phyloP scores from a whole-genome alignment of 176 grass and related monocot species.

The Canna indica region DNA sequence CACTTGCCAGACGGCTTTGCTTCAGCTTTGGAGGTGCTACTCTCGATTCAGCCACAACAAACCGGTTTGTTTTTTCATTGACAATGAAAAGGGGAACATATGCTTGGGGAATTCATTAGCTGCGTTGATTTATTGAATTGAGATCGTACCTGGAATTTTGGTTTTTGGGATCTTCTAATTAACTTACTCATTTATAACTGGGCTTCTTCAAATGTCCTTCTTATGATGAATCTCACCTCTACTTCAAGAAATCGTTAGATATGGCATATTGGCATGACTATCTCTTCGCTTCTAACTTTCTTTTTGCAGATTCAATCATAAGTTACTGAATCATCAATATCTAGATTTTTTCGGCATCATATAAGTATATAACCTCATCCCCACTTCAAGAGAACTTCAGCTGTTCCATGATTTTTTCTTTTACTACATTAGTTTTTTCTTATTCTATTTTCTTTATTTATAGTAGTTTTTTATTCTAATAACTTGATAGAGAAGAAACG shows the following conservation, averaged over 20 bases:
- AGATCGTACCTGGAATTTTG: neutral
- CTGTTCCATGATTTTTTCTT: neutral
- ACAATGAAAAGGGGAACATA: neutral
- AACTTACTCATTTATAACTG: neutral
- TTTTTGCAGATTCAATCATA: neutral
- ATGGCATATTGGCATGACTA: neutral
- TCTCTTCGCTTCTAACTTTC: neutral
- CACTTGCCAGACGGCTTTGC: neutral
- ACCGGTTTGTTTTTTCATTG: neutral
- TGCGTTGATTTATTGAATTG: neutral
- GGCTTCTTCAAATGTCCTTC: neutral
- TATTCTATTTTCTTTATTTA: neutral
- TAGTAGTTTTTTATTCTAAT: neutral
- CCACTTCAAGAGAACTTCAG: neutral
- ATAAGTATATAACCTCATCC: too few species aligned
- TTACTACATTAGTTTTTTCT: neutral
- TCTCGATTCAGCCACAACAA: neutral
- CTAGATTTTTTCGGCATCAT: neutral
- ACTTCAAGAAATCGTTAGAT: neutral
- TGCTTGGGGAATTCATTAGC: neutral
- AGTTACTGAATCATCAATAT: neutral
- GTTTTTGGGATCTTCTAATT: neutral
- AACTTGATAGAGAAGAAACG: neutral
- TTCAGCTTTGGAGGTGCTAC: neutral
- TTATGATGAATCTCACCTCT: neutral